phyloP scores from a whole-genome alignment of 371 early-diverging fungal species.

The Zychaea mexicana region DNA sequence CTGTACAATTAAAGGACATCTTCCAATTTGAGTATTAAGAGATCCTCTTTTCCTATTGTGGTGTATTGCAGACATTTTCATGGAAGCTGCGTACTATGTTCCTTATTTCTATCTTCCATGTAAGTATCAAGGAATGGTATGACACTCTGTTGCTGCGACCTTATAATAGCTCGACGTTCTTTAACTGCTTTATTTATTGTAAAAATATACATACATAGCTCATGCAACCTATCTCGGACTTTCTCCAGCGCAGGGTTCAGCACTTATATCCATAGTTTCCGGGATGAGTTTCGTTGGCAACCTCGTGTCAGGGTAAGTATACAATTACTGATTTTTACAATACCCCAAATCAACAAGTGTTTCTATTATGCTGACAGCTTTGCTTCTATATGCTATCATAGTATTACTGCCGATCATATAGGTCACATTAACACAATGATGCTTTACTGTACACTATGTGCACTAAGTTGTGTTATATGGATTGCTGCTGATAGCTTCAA shows the following conservation, averaged over 20 bases:
- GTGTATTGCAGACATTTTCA: slow-evolving; percentile 31
- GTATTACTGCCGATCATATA: slow-evolving; percentile 11
- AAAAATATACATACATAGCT: slow-evolving; percentile 6
- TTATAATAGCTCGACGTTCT: background rate
- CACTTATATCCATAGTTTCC: slow-evolving; percentile 28
- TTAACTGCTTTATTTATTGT: background rate
- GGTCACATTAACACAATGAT: slow-evolving; percentile 20
- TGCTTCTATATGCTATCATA: background rate
- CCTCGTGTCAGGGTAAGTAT: slow-evolving; percentile 33
- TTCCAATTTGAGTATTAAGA: slow-evolving; percentile 36
- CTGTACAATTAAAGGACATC: slow-evolving; percentile 4
- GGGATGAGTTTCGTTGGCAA: slow-evolving; percentile 54
- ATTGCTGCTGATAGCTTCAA: slow-evolving; percentile 28
- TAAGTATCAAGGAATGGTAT: background rate
- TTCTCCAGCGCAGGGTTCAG: slow-evolving; percentile 16
- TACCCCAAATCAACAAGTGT: too few species aligned
- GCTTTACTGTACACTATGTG: background rate
- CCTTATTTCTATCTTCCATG: slow-evolving; percentile 55
- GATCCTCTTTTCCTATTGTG: slow-evolving; percentile 38
- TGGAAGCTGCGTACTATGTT: slow-evolving; percentile 46
- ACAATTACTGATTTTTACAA: too few species aligned
- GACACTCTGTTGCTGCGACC: background rate
- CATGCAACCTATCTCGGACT: slow-evolving; percentile 23
- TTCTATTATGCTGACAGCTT: too few species aligned
- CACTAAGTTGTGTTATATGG: slow-evolving; percentile 21